Base-by-base conservation (phyloP, 768 basidiomycete genomes). In the Calvatia gigantea region DNA sequence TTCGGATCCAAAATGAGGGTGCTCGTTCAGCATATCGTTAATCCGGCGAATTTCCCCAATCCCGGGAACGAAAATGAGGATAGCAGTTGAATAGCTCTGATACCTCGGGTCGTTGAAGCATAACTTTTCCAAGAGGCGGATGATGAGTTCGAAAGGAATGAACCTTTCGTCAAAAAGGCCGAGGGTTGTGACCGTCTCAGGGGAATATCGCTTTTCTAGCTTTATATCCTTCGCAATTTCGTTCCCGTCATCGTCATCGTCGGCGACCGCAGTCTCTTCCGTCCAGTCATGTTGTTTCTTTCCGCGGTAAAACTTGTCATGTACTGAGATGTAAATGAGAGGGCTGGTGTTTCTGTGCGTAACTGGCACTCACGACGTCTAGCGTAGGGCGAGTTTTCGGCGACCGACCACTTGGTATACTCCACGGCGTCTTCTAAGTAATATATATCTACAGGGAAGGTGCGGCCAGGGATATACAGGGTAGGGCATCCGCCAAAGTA, bases 401-500 rank as follows among this genome's bases (percentile, higher is more conserved):
- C 73, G 57, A 97, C 83, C 17, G 81, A 75, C 92, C 92, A 97
- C 12, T 77, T 74, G 4, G 89, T 85, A 52, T 80, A 75, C 69
- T 98, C 87, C 35, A 98, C 80, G 0, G 91, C 94, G 68, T 98
- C 96, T 69, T 99, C 96, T 15, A 98, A 75, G 67, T 84, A 98
- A 41, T 80, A 77, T 17, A 88, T 76, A 49, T 90, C 85, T 4
- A 98, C 96, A 29, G 96, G 96, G 72, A 91, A 98, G 1, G 94
- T 98, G 15, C 96, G 83, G 2, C 96, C 97, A 15, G 95, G 95
- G 27, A 99, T 90, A 57, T 87, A 84, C 11, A 98, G 75, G 15
- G 85, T 82, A 0, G 93, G 92, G 61, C 88, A 88, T 43, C 83
- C 83, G n/a, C 87, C 91, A 66, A 98, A 97, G 68, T 87, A 98